These are phyloP conservation scores for Phytophthora idaei DNA, from an alignment of 352 stramenopile genomes.

Conservation along the genomic window DNA sequence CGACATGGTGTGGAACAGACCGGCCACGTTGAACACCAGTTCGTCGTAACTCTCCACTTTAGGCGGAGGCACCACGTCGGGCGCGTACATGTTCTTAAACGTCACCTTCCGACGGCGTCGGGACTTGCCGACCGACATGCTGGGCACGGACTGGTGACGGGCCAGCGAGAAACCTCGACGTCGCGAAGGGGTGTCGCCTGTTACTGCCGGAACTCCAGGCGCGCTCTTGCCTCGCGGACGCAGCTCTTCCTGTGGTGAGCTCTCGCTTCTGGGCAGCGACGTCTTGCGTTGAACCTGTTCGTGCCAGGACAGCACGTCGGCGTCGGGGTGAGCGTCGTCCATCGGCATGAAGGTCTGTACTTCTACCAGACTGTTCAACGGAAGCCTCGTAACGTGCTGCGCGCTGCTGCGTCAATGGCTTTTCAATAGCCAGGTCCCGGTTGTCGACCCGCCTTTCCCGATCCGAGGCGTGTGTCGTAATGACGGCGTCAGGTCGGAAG, in stretches of 20 bases:
- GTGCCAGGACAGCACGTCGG: constrained; percentile 32
- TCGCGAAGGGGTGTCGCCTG: background rate
- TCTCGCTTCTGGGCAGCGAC: constrained; percentile 17
- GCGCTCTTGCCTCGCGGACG: constrained; percentile 30
- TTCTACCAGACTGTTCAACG: constrained; percentile 22
- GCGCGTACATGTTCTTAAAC: constrained; percentile 52
- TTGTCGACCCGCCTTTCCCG: constrained; percentile 9
- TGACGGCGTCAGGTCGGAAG: background rate
- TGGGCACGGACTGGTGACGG: constrained; percentile 20
- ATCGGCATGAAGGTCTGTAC: constrained; percentile 10
- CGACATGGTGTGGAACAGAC: constrained; percentile 60
- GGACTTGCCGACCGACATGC: constrained; percentile 29
- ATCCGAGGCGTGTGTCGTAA: background rate
- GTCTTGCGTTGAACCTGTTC: constrained; percentile 39
- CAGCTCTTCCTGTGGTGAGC: constrained; percentile 1
- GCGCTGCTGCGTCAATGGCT: background rate
- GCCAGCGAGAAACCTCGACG: constrained; percentile 32
- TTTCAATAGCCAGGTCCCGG: background rate
- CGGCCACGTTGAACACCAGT: constrained; percentile 61
- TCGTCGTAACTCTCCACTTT: constrained; percentile 61
- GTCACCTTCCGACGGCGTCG: constrained; percentile 46
- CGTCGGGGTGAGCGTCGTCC: constrained; percentile 17
- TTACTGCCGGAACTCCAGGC: constrained; percentile 1
- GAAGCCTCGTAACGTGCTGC: constrained; percentile 9
- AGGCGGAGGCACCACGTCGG: constrained; percentile 43